These are phyloP conservation scores for Cryptosporidium xiaoi DNA, from an alignment of 169 alveolate genomes.

Conservation along the genomic window DNA sequence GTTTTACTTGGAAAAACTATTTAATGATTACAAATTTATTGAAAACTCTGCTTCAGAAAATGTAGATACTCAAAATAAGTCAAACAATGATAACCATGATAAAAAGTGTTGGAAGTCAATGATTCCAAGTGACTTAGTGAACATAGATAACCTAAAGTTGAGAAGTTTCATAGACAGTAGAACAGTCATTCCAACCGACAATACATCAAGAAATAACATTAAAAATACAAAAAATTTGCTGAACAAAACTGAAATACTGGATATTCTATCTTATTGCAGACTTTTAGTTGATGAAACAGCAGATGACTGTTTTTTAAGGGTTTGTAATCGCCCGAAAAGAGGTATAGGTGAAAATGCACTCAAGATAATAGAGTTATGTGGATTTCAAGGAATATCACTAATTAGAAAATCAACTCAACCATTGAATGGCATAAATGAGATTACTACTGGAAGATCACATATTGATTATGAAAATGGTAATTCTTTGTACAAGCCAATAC, in stretches of 20 bases:
- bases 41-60: conserved; percentile 15
- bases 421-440: conserved; percentile 26
- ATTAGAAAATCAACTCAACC: conserved; percentile 72
- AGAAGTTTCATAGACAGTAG: background rate
- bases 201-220: conserved; percentile 37
- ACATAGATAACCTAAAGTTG: conserved; percentile 12
- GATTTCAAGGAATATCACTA: conserved; percentile 54
- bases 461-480: background rate
- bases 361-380: conserved; percentile 58
- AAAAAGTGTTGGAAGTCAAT: conserved; percentile 34
- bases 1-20: conserved; percentile 74
- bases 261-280: conserved; percentile 80
- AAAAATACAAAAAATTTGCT: conserved; percentile 29
- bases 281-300: conserved; percentile 79
- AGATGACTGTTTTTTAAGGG: conserved; percentile 80
- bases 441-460: too few relatives aligned
- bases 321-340: conserved; percentile 82
- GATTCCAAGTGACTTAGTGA: conserved; percentile 15
- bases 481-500: conserved; percentile 4
- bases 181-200: conserved; percentile 23
- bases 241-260: conserved; percentile 49
- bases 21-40: conserved; percentile 75
- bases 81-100: background rate
- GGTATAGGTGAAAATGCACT: conserved; percentile 78
- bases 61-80: conserved; percentile 10